Conservation (phyloP, 371 early-diverging fungal genomes). For the Actinomucor elegans region DNA sequence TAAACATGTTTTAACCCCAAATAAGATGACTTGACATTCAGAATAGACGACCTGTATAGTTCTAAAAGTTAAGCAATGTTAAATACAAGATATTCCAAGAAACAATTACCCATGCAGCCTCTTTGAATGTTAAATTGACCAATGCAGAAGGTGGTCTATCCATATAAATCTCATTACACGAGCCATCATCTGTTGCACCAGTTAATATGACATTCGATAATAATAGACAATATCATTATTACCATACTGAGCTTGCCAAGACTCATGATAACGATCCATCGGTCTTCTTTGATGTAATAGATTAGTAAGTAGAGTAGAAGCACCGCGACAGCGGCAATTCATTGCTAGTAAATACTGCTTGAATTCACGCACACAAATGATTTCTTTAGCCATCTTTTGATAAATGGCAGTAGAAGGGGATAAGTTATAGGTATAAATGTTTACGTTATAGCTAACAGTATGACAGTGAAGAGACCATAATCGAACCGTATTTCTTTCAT, state of each 20-base stretch:
- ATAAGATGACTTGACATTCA: conserved; percentile 72
- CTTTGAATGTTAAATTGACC: conserved; percentile 58
- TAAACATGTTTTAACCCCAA: conserved; percentile 55
- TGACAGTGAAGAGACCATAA: conserved; percentile 66
- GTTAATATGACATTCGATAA: too few species aligned
- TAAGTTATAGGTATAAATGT: conserved; percentile 69
- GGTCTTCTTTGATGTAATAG: conserved; percentile 66
- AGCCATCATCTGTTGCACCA: conserved; percentile 69
- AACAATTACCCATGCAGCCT: conserved; percentile 54
- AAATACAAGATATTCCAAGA: too few species aligned
- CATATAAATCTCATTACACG: conserved; percentile 71
- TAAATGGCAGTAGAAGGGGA: conserved; percentile 68
- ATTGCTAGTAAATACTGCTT: conserved; percentile 72
- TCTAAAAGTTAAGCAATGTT: too few species aligned
- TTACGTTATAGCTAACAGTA: conserved; percentile 47
- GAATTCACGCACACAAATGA: conserved; percentile 71
- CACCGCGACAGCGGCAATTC: conserved; percentile 68
- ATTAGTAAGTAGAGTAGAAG: conserved; percentile 68
- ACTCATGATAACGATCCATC: conserved; percentile 57
- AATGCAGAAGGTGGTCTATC: conserved; percentile 52
- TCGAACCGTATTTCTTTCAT: conserved; percentile 60
- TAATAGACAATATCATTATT: not conserved
- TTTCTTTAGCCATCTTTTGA: conserved; percentile 66
- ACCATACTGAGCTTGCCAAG: conserved; percentile 81
- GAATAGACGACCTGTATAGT: conserved; percentile 52